Evolutionary conservation across 768 basidiomycete species (phyloP).

Genomic region (Rhizopogon roseolus): DNA sequence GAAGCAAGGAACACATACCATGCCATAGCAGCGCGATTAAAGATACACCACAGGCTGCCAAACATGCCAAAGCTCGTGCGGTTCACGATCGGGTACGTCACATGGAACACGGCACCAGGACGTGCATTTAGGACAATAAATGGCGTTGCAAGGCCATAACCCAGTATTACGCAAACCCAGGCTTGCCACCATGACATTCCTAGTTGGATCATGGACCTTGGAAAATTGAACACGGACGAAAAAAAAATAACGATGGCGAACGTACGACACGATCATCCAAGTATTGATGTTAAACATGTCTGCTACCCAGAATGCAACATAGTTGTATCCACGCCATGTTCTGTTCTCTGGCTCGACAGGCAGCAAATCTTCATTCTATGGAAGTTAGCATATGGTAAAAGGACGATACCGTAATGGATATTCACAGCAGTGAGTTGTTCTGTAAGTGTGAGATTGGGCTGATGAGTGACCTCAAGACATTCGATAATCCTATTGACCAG

Average conservation of each 20-base stretch:
- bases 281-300: slow-evolving; percentile 79
- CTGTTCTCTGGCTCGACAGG: slow-evolving; percentile 61
- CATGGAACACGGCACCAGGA: slow-evolving; percentile 71
- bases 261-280: slow-evolving; percentile 68
- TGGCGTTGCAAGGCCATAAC: slow-evolving; percentile 53
- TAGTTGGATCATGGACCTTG: slow-evolving; percentile 56
- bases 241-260: neutral
- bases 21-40: slow-evolving; percentile 69
- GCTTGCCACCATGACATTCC: slow-evolving; percentile 83
- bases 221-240: neutral
- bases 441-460: slow-evolving; percentile 45
- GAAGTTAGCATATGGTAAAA: neutral
- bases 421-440: slow-evolving; percentile 58
- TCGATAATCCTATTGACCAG: slow-evolving; percentile 18
- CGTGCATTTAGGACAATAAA: slow-evolving; percentile 77
- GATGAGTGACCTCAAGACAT: slow-evolving; percentile 48
- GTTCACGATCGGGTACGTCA: slow-evolving; percentile 72
- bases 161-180: slow-evolving; percentile 75
- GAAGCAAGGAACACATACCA: slow-evolving; percentile 41
- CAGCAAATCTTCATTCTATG: slow-evolving; percentile 64
- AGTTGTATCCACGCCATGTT: slow-evolving; percentile 64
- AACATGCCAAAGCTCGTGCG: slow-evolving; percentile 76
- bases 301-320: slow-evolving; percentile 73
- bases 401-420: slow-evolving; percentile 8
- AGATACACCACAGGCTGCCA: slow-evolving; percentile 74